Percentiles rank a stretch among this genome's conserved stretches.
Conservation (phyloP, 2,329 filamentous ascomycete genomes). For the Alternaria sp. region DNA sequence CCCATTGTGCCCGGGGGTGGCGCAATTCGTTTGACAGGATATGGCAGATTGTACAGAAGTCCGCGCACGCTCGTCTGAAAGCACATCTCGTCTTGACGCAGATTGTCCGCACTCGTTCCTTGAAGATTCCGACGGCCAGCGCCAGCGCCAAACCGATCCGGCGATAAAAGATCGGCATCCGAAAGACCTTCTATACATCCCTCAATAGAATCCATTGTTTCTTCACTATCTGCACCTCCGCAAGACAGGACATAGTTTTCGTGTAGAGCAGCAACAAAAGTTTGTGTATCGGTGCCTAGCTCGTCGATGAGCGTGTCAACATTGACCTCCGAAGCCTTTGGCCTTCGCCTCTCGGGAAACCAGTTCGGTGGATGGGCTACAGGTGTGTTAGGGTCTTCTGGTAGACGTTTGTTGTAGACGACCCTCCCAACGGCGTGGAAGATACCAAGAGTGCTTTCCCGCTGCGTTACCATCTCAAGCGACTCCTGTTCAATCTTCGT, state of each 20-base stretch:
- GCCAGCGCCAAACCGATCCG: slow-evolving; percentile 73
- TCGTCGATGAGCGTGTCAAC: slow-evolving; percentile 85
- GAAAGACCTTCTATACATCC: slow-evolving; percentile 89
- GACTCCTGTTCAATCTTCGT: slow-evolving; percentile 83
- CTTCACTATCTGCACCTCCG: slow-evolving; percentile 65
- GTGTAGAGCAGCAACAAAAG: slow-evolving; percentile 88
- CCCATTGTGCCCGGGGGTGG: slow-evolving; percentile 51
- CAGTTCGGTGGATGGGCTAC: slow-evolving; percentile 57
- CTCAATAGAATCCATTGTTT: slow-evolving; percentile 79
- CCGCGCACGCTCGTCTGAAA: slow-evolving; percentile 92
- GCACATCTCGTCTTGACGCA: slow-evolving; percentile 92
- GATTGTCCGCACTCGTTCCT: slow-evolving; percentile 69
- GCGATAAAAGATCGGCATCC: slow-evolving; percentile 83
- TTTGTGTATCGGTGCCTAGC: slow-evolving; percentile 89
- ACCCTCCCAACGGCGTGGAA: slow-evolving; percentile 97
- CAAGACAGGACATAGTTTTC: slow-evolving; percentile 95
- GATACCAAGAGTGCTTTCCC: slow-evolving; percentile 89
- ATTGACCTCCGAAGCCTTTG: slow-evolving; percentile 56
- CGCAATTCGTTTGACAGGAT: slow-evolving; percentile 75
- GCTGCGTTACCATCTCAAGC: slow-evolving; percentile 80
- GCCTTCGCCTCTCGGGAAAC: slow-evolving; percentile 56
- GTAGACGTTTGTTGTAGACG: slow-evolving; percentile 90
- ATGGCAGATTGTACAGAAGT: slow-evolving; percentile 82
- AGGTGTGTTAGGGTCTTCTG: slow-evolving; percentile 46
- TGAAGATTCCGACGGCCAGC: slow-evolving; percentile 58